Evolutionary conservation across 345 rosid genomes (phyloP).

Genomic region (Aquilaria yunnanensis): DNA sequence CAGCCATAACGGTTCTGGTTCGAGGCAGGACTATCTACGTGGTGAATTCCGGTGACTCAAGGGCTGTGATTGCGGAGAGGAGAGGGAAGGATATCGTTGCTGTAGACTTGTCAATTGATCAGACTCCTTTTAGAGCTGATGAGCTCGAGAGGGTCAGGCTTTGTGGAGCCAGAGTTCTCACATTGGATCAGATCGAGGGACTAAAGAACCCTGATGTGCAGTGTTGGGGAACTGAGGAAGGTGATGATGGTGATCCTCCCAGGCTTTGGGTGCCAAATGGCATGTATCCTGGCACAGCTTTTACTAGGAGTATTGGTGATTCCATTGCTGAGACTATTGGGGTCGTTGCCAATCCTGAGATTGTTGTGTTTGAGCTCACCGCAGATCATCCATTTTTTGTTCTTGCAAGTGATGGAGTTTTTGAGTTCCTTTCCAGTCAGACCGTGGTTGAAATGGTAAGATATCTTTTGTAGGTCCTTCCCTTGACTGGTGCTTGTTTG

Average conservation of each 20-base stretch:
- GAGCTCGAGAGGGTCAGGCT: conserved; percentile 85
- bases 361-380: conserved; percentile 80
- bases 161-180: conserved; percentile 91
- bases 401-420: conserved; percentile 98
- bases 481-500: not conserved
- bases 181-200: conserved; percentile 98
- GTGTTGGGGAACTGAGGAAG: conserved; percentile 97
- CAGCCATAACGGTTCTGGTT: conserved; percentile 84
- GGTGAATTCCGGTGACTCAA: conserved; percentile 87
- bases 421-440: conserved; percentile 95
- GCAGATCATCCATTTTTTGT: conserved; percentile 83
- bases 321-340: conserved; percentile 93
- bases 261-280: conserved; percentile 93
- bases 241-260: conserved; percentile 97
- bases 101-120: conserved; percentile 85
- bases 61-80: conserved; percentile 86
- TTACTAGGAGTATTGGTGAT: conserved; percentile 94
- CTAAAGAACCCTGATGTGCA: conserved; percentile 88
- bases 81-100: conserved; percentile 75
- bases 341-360: conserved; percentile 94
- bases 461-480: conserved; percentile 15
- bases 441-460: conserved; percentile 98
- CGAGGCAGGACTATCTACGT: conserved; percentile 74
- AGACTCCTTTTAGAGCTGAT: conserved; percentile 83
- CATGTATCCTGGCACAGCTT: conserved; percentile 99